Conservation (phyloP, 805 yeast species). For the Ogataea neopini region DNA sequence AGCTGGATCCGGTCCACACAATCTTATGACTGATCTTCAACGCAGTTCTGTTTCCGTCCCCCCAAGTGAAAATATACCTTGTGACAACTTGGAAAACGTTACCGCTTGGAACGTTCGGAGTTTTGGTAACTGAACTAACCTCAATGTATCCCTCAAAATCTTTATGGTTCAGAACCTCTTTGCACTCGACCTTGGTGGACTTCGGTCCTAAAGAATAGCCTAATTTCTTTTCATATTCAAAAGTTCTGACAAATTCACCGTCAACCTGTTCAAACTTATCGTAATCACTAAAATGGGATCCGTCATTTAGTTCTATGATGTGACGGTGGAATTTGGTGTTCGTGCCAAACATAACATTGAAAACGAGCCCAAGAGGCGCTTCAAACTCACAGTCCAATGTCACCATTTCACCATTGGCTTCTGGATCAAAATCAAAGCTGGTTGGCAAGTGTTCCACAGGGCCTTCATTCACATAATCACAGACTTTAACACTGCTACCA, state of each 20-base stretch:
- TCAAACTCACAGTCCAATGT: slow-evolving; percentile 51
- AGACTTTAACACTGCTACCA: slow-evolving; percentile 14
- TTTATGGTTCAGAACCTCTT: slow-evolving; percentile 57
- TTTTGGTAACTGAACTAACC: slow-evolving; percentile 61
- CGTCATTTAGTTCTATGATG: slow-evolving; percentile 46
- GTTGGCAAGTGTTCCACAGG: slow-evolving; percentile 68
- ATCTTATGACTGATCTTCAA: slow-evolving; percentile 70
- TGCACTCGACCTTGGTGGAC: slow-evolving; percentile 67
- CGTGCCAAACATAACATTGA: slow-evolving; percentile 67
- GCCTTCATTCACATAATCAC: slow-evolving; percentile 46
- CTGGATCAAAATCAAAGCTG: slow-evolving; percentile 43
- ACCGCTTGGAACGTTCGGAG: slow-evolving; percentile 97
- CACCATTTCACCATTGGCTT: slow-evolving; percentile 49
- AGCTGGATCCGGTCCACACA: slow-evolving; percentile 88
- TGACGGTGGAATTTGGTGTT: slow-evolving; percentile 43
- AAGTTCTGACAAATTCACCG: slow-evolving; percentile 49
- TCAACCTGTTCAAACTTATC: slow-evolving; percentile 38
- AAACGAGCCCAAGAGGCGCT: slow-evolving; percentile 80
- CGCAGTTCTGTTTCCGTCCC: slow-evolving; percentile 55
- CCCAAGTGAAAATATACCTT: slow-evolving; percentile 77
- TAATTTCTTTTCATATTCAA: slow-evolving; percentile 71
- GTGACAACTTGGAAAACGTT: slow-evolving; percentile 74
- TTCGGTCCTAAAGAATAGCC: slow-evolving; percentile 90
- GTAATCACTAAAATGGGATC: slow-evolving; percentile 45
- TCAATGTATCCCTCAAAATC: slow-evolving; percentile 57